phyloP scores from a whole-genome alignment of 768 basidiomycete species.

The Glaciozyma antarctica region DNA sequence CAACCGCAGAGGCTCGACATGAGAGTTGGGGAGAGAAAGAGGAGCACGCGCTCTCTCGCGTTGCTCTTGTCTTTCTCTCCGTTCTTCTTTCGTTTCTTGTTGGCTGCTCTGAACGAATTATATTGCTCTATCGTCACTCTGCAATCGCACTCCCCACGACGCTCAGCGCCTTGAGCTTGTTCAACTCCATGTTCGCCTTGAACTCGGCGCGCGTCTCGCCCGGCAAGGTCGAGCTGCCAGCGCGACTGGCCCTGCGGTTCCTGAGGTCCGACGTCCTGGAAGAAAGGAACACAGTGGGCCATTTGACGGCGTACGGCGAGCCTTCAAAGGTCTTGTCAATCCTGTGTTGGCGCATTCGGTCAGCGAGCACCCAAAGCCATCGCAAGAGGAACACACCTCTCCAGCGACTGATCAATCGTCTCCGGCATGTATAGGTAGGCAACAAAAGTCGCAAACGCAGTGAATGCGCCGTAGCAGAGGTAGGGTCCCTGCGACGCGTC shows the following conservation, averaged over 20 bases:
- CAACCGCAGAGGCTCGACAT: too few species aligned
- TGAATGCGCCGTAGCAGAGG: constrained; percentile 8
- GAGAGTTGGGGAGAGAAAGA: too few species aligned
- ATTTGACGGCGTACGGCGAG: constrained; percentile 10
- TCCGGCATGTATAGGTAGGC: constrained; percentile 11
- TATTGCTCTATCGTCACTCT: too few species aligned
- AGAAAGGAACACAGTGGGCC: constrained; percentile 4
- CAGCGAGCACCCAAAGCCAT: background rate
- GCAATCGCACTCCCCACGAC: too few species aligned
- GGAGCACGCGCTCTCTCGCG: too few species aligned
- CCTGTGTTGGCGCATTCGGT: background rate
- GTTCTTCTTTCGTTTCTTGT: too few species aligned
- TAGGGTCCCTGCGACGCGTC: constrained; percentile 5
- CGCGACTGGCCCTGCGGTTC: constrained; percentile 3
- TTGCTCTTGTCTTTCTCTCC: too few species aligned
- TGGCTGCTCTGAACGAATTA: too few species aligned
- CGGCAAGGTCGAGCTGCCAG: background rate
- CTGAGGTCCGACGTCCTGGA: background rate
- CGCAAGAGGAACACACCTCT: constrained; percentile 6
- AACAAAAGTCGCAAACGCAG: background rate
- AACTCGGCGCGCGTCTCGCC: constrained; percentile 18
- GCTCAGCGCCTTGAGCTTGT: background rate
- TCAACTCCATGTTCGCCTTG: background rate
- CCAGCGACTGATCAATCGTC: constrained; percentile 9
- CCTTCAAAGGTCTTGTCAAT: constrained; percentile 5